Evolutionary conservation across 768 basidiomycete species (phyloP).

Genomic region (Pleurotus platypus): DNA sequence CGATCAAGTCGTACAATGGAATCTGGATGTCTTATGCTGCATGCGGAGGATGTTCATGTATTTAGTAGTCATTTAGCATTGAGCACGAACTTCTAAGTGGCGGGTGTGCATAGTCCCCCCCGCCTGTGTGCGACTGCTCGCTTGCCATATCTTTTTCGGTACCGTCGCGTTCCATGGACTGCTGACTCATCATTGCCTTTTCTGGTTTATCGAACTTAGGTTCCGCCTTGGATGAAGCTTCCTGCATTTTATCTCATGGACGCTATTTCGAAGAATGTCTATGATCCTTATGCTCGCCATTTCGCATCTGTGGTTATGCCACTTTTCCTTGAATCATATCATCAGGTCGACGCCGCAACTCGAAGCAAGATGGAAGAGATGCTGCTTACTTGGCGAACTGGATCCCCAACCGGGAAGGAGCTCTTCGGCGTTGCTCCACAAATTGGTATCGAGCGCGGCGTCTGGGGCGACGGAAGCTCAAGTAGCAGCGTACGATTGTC

Average conservation of each 20-base stretch:
- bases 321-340: constrained; percentile 85
- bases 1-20: constrained; percentile 9
- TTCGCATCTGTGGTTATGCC: constrained; percentile 81
- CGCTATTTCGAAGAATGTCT: constrained; percentile 96
- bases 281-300: constrained; percentile 83
- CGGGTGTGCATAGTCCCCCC: constrained; percentile 14
- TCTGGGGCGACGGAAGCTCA: constrained; percentile 63
- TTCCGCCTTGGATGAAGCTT: constrained; percentile 84
- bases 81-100: constrained; percentile 31
- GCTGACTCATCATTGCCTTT: constrained; percentile 67
- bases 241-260: constrained; percentile 95
- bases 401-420: constrained; percentile 74
- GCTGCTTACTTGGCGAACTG: constrained; percentile 91
- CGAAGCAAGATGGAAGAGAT: constrained; percentile 98
- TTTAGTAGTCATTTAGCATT: constrained; percentile 37
- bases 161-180: constrained; percentile 38
- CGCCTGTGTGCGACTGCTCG: constrained; percentile 19
- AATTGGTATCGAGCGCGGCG: constrained; percentile 76
- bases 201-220: constrained; percentile 49
- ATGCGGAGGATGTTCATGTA: constrained; percentile 34
- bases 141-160: constrained; percentile 9
- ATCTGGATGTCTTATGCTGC: not conserved
- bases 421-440: constrained; percentile 84
- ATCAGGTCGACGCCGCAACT: constrained; percentile 77
- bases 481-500: constrained; percentile 34